Conservation (phyloP, 495 filamentous ascomycete species). For the Penicillium salamii region DNA sequence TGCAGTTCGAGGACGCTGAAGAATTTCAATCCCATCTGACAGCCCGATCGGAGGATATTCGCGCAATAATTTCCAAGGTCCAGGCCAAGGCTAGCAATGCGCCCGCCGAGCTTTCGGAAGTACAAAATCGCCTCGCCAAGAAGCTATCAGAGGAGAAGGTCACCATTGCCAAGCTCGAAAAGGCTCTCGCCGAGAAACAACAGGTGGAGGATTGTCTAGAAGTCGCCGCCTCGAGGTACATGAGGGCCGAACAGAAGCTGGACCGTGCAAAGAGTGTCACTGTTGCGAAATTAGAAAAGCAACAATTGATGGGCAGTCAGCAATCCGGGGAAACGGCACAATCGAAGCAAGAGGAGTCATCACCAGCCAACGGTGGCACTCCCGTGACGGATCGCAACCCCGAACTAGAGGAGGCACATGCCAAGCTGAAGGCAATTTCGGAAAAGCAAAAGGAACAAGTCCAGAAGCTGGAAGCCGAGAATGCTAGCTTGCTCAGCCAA, state of each 20-base stretch:
- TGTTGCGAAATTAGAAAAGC: constrained; percentile 88
- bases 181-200: constrained; percentile 74
- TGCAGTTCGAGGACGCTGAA: constrained; percentile 37
- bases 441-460: constrained; percentile 86
- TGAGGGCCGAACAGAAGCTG: constrained; percentile 90
- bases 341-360: constrained; percentile 51
- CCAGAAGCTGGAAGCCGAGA: constrained; percentile 72
- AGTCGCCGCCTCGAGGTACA: constrained; percentile 80
- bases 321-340: constrained; percentile 51
- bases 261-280: constrained; percentile 83
- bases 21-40: constrained; percentile 77
- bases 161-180: constrained; percentile 71
- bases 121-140: constrained; percentile 70
- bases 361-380: constrained; percentile 54
- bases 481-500: constrained; percentile 73
- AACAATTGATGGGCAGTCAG: constrained; percentile 68
- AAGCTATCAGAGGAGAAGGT: constrained; percentile 80
- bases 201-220: constrained; percentile 80
- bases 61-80: constrained; percentile 55
- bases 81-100: constrained; percentile 45
- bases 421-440: constrained; percentile 68
- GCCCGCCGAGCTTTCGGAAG: constrained; percentile 62
- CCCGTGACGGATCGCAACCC: constrained; percentile 47
- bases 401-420: constrained; percentile 66
- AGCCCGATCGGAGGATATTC: constrained; percentile 58